Percentiles rank a stretch among this genome's conserved stretches.
These are phyloP conservation scores for Geranium incanum DNA, from an alignment of 441 rosid genomes.

Conservation along the genomic window DNA sequence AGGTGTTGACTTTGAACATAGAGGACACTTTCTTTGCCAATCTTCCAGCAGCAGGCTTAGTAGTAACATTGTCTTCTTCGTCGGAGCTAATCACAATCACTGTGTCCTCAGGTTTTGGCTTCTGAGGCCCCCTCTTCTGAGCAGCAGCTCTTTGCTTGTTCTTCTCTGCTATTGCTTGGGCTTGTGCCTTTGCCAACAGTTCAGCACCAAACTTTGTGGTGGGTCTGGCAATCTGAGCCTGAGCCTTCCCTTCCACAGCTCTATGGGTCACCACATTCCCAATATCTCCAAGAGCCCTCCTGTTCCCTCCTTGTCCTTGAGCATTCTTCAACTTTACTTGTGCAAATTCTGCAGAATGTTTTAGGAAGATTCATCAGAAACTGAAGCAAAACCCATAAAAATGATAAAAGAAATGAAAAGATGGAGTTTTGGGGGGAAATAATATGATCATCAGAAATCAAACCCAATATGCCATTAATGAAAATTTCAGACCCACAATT, in stretches of 20 bases:
- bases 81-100: slow-evolving; percentile 32
- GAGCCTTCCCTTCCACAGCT: slow-evolving; percentile 28
- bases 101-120: slow-evolving; percentile 23
- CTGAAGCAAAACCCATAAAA: too few species aligned
- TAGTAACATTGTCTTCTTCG: slow-evolving; percentile 23
- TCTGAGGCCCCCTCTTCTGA: slow-evolving; percentile 3
- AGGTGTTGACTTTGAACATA: slow-evolving; percentile 28
- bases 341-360: slow-evolving; percentile 9
- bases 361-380: background rate
- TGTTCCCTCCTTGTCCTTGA: slow-evolving; percentile 29
- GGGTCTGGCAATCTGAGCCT: slow-evolving; percentile 19
- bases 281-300: slow-evolving; percentile 47
- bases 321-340: slow-evolving; percentile 41
- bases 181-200: slow-evolving; percentile 25
- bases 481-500: background rate
- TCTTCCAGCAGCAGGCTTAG: slow-evolving; percentile 25
- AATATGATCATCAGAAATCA: background rate
- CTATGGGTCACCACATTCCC: slow-evolving; percentile 39
- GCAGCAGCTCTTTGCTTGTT: slow-evolving; percentile 2
- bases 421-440: too few species aligned
- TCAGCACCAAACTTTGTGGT: slow-evolving; percentile 23
- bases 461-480: background rate
- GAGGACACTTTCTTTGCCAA: slow-evolving; percentile 21
- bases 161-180: slow-evolving; percentile 17
- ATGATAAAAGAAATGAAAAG: too few species aligned